Percentiles rank a stretch among this genome's conserved stretches.
These are phyloP conservation scores for Dendryphion nanum DNA, from an alignment of 2,329 filamentous ascomycete species.

Conservation along the genomic window DNA sequence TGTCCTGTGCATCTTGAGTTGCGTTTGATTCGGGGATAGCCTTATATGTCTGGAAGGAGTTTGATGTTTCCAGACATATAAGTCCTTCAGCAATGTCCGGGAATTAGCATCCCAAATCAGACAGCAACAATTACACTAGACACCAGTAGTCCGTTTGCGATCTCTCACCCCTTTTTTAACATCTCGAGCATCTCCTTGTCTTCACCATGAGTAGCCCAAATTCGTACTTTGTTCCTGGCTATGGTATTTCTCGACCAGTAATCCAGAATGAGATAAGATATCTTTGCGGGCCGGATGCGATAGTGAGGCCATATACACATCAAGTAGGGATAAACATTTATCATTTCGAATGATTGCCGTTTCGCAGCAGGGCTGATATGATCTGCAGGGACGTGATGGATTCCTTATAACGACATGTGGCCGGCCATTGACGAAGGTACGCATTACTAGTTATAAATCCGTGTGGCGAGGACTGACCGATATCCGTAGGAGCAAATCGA, in stretches of 20 bases:
- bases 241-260: slow-evolving; percentile 43
- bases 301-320: slow-evolving; percentile 43
- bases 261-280: slow-evolving; percentile 46
- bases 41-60: too few species aligned
- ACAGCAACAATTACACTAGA: too few species aligned
- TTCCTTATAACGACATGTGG: slow-evolving; percentile 43
- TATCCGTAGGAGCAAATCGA: slow-evolving; percentile 40
- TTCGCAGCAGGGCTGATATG: slow-evolving; percentile 14
- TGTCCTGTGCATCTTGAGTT: too few species aligned
- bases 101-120: too few species aligned
- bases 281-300: slow-evolving; percentile 43
- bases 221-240: slow-evolving; percentile 44
- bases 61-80: too few species aligned
- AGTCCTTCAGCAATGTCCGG: too few species aligned
- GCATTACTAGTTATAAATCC: neutral
- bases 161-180: too few species aligned
- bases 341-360: too few species aligned
- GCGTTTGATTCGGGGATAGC: too few species aligned
- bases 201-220: slow-evolving; percentile 29
- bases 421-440: slow-evolving; percentile 43
- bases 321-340: slow-evolving; percentile 32
- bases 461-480: slow-evolving; percentile 14
- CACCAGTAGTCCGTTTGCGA: too few species aligned
- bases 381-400: slow-evolving; percentile 39
- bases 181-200: neutral